These are phyloP conservation scores for Boletus tomentosulus DNA, from an alignment of 768 basidiomycete genomes.

Conservation along the genomic window DNA sequence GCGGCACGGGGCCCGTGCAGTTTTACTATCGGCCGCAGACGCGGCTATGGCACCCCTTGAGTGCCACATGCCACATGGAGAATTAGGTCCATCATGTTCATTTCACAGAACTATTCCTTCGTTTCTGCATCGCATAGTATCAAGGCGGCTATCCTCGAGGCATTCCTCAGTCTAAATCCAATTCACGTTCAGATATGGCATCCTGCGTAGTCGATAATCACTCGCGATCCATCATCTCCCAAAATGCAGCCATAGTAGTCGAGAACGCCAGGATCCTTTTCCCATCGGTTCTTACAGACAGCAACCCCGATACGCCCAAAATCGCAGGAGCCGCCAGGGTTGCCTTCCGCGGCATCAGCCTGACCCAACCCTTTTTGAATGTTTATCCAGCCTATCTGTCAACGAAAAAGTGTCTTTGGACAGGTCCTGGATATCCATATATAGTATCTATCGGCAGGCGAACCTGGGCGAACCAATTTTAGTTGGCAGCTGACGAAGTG, in stretches of 20 bases:
- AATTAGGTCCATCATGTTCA: constrained; percentile 24
- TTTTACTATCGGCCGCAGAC: too few species aligned
- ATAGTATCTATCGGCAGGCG: too few species aligned
- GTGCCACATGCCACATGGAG: constrained; percentile 27
- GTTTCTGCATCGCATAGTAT: constrained; percentile 25
- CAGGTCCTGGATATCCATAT: too few species aligned
- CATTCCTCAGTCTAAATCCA: constrained; percentile 6
- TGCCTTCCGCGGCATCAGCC: constrained; percentile 12
- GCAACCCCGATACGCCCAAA: neutral
- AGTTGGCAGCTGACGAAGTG: constrained; percentile 3
- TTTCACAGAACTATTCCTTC: constrained; percentile 20
- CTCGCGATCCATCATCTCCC: neutral
- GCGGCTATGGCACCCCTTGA: too few species aligned
- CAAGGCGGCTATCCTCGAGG: constrained; percentile 16
- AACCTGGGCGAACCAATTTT: too few species aligned
- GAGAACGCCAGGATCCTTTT: too few species aligned
- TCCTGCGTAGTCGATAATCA: constrained; percentile 22
- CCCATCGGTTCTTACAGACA: neutral
- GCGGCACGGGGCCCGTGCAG: too few species aligned
- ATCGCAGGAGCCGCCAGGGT: neutral
- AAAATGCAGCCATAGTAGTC: too few species aligned
- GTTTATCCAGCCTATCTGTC: neutral
- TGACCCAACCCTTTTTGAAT: constrained; percentile 7
- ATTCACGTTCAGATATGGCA: constrained; percentile 13
- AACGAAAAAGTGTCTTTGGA: constrained; percentile 11